Evolutionary conservation across 1,139 yeast species (phyloP).

Genomic region (Nakaseomyces glabratus): DNA sequence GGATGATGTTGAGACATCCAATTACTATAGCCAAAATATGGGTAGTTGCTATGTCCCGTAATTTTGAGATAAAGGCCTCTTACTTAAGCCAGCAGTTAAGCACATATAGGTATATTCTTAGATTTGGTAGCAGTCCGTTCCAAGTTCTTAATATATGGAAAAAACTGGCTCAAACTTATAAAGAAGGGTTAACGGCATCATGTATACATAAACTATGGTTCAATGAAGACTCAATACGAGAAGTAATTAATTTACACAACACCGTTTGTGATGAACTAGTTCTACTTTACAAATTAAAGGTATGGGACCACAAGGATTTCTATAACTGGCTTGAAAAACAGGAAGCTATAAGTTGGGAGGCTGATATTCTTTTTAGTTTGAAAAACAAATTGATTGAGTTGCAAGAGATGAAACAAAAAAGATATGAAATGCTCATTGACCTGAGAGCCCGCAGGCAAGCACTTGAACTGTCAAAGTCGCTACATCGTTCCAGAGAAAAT

Average conservation of each 20-base stretch:
- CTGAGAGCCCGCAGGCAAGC: conserved; percentile 31
- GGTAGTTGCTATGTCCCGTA: conserved; percentile 12
- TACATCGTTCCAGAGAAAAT: conserved; percentile 1
- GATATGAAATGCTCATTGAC: conserved; percentile 34
- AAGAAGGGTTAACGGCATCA: conserved; percentile 9
- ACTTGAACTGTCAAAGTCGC: conserved; percentile 19
- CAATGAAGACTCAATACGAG: conserved; percentile 39
- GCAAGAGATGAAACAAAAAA: conserved; percentile 35
- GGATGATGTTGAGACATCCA: conserved; percentile 20
- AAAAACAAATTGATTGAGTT: conserved; percentile 40
- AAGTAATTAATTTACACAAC: conserved; percentile 48
- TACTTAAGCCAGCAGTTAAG: conserved; percentile 47
- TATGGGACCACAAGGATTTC: conserved; percentile 37
- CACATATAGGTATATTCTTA: conserved; percentile 55
- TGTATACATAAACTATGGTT: conserved; percentile 30
- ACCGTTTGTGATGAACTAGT: conserved; percentile 54
- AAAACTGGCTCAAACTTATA: conserved; percentile 13
- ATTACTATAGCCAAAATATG: conserved; percentile 15
- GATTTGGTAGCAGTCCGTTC: conserved; percentile 69
- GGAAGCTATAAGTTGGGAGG: conserved; percentile 58
- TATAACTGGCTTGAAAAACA: conserved; percentile 39
- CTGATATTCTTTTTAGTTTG: conserved; percentile 48
- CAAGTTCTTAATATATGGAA: conserved; percentile 32
- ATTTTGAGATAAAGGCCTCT: conserved; percentile 33
- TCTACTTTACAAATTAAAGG: conserved; percentile 44